Base-by-base conservation (phyloP, 2,329 filamentous ascomycete species). In the Microcyclospora pomicola region DNA sequence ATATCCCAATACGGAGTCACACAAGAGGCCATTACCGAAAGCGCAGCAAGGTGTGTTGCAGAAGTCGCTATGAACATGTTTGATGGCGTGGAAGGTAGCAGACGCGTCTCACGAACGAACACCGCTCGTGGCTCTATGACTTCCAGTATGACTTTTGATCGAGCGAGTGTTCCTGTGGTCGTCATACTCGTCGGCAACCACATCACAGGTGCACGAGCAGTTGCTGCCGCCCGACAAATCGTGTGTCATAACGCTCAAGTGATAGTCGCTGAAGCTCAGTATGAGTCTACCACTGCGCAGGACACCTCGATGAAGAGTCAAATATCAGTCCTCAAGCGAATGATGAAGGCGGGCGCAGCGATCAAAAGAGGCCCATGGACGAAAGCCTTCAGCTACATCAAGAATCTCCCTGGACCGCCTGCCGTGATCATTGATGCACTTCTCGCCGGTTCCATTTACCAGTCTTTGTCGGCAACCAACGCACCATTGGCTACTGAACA, bases 161-260 rank as follows among this genome's bases (percentile, higher is more conserved):
- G 65, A 35, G 62, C 67, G 29, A 60, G 66, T 12, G 62, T 68
- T 24, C 70, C 72, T 1, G 71, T 75, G 6, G 67, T 80, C 35
- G 76, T 93, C 15, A 75, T 96, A 6, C 69, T 96, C n/a, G 87
- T 84, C 0, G 88, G 91, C n/a, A 96, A 95, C 59, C 88, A 94
- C 59, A 85, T 85, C 48, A 86, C 80, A 1, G 87, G 88, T 30
- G 79, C 83, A 29, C 73, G 88, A 41, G 85, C 86, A 2, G 71
- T 96, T 37, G 82, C 85, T 11, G 86, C 86, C 3, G 86, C 80
- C 19, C 76, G 91, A 4, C 87, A 96, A 57, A 71, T 96, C 7
- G 77, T 83, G 36, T 88, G 87, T 54, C 82, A 87, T 46, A 82
- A 82, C 14, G 67, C 84, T 38, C 80, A 84, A 39, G 77, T 93